Evolutionary conservation across 2,329 filamentous ascomycete genomes (phyloP), one percentile per base, ranked within the genome.

Genomic region (Westerdykella aurantiaca): DNA sequence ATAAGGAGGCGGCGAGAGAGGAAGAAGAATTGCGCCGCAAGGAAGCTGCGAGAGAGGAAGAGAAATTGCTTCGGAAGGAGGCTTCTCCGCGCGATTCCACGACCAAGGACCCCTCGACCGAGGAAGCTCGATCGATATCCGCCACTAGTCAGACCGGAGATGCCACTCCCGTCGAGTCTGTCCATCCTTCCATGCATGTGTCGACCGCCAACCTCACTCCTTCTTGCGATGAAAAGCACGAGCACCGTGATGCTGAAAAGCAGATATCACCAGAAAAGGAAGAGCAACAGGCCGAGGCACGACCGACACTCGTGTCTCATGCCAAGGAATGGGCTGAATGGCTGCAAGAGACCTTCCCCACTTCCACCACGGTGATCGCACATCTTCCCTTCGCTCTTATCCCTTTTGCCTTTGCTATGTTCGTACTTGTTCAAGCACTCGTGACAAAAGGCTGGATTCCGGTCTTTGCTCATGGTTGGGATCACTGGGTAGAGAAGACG

Each of bases 401-500:
- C 0, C 84, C 85, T 0, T 88, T 88, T 54, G 80, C 83, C 0
- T 81, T 88, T 44, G 73, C 77, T 48, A 88, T 88, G 84, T 88
- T 88, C 48, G 74, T 88, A 9, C 74, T 88, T 0, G 84, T 88
- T 0, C 83, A 88, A 57, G 83, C 77, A 0, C 66, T 88, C 1
- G 83, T 85, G 0, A 86, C 81, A 0, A 87, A 85, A 50, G 84
- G 85, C 10, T 88, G 85, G 85, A 80, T 88, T 0, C 75, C 77
- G 0, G 81, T 87, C 0, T 88, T 88, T 52, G 84, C 83, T 0
- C 73, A 85, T 40, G 84, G 83, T 1, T 88, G 84, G 84, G 77
- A 85, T 45, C 79, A 83, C 40, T 87, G 83, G 83, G 82, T 86
- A 0, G 67, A 72, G 9, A 83, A 77, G 58, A 88, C 84, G 0